Percentiles rank a stretch among this genome's conserved stretches.
phyloP scores from a whole-genome alignment of 441 rosid genomes.

The Biscutella auriculata region DNA sequence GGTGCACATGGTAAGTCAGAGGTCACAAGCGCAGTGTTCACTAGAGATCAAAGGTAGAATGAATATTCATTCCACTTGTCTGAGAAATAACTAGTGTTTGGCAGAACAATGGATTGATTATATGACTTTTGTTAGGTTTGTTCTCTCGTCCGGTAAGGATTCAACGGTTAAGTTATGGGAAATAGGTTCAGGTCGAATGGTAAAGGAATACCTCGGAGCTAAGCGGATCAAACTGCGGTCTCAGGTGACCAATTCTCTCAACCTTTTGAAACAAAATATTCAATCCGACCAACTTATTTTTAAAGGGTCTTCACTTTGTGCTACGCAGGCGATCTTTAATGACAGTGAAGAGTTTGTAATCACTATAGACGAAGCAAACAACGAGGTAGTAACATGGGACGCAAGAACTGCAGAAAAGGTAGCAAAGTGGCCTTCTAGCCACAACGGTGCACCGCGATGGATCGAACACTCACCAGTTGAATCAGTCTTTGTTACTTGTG shows the following conservation, averaged over 20 bases:
- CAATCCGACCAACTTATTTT: neutral
- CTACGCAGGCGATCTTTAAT: slow-evolving; percentile 64
- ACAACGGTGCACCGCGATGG: slow-evolving; percentile 66
- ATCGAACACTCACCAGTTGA: slow-evolving; percentile 71
- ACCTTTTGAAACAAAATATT: neutral
- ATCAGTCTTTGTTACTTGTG: slow-evolving; percentile 62
- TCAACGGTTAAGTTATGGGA: slow-evolving; percentile 77
- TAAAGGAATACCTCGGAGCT: slow-evolving; percentile 69
- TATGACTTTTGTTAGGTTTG: slow-evolving; percentile 37
- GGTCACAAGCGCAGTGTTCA: slow-evolving; percentile 61
- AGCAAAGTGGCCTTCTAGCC: slow-evolving; percentile 70
- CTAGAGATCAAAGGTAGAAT: slow-evolving; percentile 68
- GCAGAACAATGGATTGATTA: neutral
- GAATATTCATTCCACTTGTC: neutral
- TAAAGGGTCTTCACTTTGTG: neutral
- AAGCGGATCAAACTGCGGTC: slow-evolving; percentile 47
- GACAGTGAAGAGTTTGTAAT: slow-evolving; percentile 75
- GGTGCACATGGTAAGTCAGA: slow-evolving; percentile 67
- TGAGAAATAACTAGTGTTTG: neutral
- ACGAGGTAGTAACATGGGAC: slow-evolving; percentile 69
- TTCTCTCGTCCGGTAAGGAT: slow-evolving; percentile 79
- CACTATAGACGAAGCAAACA: slow-evolving; percentile 26
- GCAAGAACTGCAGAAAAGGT: slow-evolving; percentile 62
- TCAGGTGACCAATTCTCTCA: slow-evolving; percentile 38
- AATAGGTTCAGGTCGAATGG: slow-evolving; percentile 62